These are phyloP conservation scores for Botrytis byssoidea DNA, from an alignment of 2,329 filamentous ascomycete genomes.

Conservation along the genomic window DNA sequence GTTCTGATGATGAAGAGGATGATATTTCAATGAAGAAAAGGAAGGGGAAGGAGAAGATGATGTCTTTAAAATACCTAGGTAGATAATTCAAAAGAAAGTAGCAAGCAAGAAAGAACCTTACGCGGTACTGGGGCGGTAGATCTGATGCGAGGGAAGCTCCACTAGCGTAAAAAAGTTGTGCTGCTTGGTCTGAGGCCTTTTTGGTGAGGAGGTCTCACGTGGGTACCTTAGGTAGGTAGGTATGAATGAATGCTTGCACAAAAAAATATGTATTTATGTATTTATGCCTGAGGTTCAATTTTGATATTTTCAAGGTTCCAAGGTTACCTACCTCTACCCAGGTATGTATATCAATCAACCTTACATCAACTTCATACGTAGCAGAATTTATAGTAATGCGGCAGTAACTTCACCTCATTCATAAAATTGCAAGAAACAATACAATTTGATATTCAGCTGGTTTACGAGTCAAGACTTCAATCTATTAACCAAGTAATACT, in stretches of 20 bases:
- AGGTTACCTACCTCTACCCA: no score
- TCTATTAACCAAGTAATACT: not conserved
- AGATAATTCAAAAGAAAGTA: not conserved
- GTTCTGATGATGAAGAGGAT: not conserved
- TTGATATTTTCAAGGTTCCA: no score
- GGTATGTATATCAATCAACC: not conserved
- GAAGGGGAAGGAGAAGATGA: not conserved
- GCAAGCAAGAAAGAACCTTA: slow-evolving; percentile 1
- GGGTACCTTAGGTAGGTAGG: no score
- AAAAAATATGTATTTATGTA: not conserved
- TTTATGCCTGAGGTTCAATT: not conserved
- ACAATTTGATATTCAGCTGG: no score
- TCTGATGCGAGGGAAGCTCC: slow-evolving; percentile 1
- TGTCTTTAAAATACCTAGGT: not conserved
- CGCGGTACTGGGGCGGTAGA: slow-evolving; percentile 8
- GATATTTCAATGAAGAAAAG: not conserved
- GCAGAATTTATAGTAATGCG: not conserved
- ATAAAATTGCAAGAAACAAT: not conserved
- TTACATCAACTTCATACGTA: not conserved
- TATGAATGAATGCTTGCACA: not conserved
- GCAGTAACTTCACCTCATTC: not conserved
- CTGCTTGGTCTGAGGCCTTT: not conserved
- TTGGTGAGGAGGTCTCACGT: no score
- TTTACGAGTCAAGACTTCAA: not conserved
- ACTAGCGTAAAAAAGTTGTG: slow-evolving; percentile 2